Conservation (phyloP, 1,284 basidiomycete genomes). For the Agaricales sp. region DNA sequence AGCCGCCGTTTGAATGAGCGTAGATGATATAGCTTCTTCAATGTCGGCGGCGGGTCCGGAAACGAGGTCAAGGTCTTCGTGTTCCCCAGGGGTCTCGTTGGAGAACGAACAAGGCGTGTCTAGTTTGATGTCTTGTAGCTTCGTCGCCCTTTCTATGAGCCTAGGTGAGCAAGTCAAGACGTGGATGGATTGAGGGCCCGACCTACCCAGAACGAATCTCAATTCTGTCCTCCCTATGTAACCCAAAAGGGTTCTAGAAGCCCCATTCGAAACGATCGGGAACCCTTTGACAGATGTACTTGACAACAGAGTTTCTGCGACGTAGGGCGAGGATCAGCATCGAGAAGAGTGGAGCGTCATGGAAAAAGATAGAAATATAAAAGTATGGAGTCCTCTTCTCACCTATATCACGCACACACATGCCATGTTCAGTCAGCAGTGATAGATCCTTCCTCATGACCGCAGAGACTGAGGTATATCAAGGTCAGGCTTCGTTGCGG, state of each 20-base stretch:
- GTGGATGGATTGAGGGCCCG: constrained; percentile 4
- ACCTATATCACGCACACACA: constrained; percentile 75
- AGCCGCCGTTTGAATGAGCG: constrained; percentile 48
- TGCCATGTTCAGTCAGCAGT: constrained; percentile 65
- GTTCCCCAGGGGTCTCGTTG: constrained; percentile 22
- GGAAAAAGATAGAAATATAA: constrained; percentile 4
- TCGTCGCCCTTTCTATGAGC: constrained; percentile 56
- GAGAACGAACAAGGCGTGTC: constrained; percentile 70
- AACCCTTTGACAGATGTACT: constrained; percentile 82
- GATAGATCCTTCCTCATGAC: constrained; percentile 83
- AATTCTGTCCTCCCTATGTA: constrained; percentile 87
- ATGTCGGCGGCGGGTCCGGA: constrained; percentile 44
- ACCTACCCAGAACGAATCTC: constrained; percentile 70
- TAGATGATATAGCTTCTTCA: constrained; percentile 57
- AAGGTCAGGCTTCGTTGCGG: too few species aligned
- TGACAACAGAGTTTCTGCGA: constrained; percentile 56
- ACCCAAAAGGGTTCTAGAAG: constrained; percentile 60
- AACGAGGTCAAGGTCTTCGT: constrained; percentile 33
- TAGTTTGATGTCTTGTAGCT: constrained; percentile 46
- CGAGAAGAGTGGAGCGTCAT: too few species aligned
- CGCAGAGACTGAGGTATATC: constrained; percentile 71
- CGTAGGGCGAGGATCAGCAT: background rate
- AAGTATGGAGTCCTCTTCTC: constrained; percentile 25
- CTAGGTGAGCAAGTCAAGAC: background rate
- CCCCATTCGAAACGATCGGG: constrained; percentile 68